Percentiles rank a stretch among this genome's conserved stretches.
Conservation (phyloP, 192 early-diverging fungal species). For the Glomus cerebriforme region DNA sequence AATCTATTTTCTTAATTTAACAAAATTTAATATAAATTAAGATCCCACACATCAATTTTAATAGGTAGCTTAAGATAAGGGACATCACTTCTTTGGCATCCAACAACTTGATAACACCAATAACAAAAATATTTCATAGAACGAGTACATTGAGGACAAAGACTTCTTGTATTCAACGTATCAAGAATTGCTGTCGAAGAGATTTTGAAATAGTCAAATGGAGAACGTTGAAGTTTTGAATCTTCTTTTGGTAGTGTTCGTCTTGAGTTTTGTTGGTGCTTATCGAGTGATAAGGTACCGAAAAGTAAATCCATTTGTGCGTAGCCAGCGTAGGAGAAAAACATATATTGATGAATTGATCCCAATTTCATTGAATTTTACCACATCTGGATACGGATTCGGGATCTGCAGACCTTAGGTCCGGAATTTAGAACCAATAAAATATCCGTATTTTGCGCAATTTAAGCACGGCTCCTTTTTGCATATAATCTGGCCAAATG, state of each 20-base stretch:
- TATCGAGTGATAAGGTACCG: background rate
- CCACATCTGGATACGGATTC: no score
- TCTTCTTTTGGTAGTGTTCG: background rate
- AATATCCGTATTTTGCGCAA: no score
- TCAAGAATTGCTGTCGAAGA: constrained; percentile 41
- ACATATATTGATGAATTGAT: no score
- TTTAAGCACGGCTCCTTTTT: no score
- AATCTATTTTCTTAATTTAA: background rate
- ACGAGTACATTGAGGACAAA: constrained; percentile 66
- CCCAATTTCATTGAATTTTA: no score
- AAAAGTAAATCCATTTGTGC: background rate
- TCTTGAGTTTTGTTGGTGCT: background rate
- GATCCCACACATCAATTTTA: constrained; percentile 67
- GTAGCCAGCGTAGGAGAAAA: no score
- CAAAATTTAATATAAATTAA: background rate
- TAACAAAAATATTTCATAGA: constrained; percentile 75
- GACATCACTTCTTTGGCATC: constrained; percentile 46
- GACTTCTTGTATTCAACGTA: constrained; percentile 40
- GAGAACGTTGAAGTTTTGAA: constrained; percentile 14
- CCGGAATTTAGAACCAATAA: no score
- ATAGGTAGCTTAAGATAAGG: constrained; percentile 73
- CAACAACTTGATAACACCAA: constrained; percentile 62
- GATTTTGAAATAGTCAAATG: constrained; percentile 41
- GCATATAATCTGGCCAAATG: no score
- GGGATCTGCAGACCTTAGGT: no score